Conservation (phyloP, 1,284 basidiomycete genomes). For the Rhodotorula sp. region DNA sequence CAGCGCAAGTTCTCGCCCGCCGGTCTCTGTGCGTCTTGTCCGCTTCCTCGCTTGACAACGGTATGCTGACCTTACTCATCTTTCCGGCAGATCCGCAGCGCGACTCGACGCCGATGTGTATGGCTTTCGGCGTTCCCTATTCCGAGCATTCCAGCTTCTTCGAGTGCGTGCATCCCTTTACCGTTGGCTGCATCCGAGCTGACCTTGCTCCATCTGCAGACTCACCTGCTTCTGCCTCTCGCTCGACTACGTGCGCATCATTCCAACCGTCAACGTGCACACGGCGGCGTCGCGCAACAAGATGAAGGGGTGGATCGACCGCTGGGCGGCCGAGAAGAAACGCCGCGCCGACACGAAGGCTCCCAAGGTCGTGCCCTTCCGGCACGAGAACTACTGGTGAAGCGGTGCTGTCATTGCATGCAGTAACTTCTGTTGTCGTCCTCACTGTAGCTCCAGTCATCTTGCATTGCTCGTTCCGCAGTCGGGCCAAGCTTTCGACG, state of each 20-base stretch:
- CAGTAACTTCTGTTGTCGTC: background rate
- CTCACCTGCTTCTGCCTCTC: constrained; percentile 80
- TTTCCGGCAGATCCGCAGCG: constrained; percentile 40
- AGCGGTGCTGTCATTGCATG: background rate
- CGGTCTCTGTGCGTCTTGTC: constrained; percentile 59
- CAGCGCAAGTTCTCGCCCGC: constrained; percentile 44
- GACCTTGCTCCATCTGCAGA: background rate
- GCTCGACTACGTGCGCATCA: constrained; percentile 73
- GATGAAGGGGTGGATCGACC: constrained; percentile 82
- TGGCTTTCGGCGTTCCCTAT: constrained; percentile 72
- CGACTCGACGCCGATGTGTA: constrained; percentile 43
- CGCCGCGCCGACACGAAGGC: constrained; percentile 58
- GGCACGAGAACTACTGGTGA: constrained; percentile 35
- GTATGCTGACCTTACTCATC: background rate
- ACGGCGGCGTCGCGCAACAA: constrained; percentile 65
- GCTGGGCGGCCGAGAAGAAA: constrained; percentile 79
- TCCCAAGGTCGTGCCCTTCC: constrained; percentile 27
- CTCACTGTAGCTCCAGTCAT: background rate
- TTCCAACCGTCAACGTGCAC: constrained; percentile 93
- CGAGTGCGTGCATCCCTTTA: constrained; percentile 58
- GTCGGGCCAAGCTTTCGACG: no score
- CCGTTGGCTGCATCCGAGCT: background rate
- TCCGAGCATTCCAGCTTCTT: constrained; percentile 95
- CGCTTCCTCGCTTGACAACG: constrained; percentile 42
- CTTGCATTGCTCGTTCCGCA: background rate